phyloP scores from a whole-genome alignment of 495 filamentous ascomycete species.

The Tuber umbilicatum region DNA sequence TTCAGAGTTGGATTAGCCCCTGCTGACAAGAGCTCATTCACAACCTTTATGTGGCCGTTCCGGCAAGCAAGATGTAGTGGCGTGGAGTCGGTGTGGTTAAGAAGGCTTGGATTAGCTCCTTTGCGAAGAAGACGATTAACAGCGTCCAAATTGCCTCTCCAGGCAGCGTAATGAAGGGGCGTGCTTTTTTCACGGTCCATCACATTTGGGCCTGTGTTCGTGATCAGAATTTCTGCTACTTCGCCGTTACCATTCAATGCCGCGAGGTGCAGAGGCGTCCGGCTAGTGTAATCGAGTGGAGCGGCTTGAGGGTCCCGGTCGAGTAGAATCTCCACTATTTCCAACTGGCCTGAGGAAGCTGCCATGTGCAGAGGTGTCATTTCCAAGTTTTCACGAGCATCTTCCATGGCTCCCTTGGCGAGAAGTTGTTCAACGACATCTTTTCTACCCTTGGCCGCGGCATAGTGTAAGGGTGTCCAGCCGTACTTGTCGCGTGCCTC shows the following conservation, averaged over 20 bases:
- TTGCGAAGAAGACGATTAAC: conserved; percentile 9
- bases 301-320: neutral
- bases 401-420: neutral
- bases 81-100: neutral
- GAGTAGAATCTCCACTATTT: conserved; percentile 12
- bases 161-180: conserved; percentile 24
- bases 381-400: neutral
- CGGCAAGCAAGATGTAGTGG: neutral
- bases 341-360: conserved; percentile 1
- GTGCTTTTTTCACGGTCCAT: neutral
- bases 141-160: conserved; percentile 8
- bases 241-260: neutral
- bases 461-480: conserved; percentile 12
- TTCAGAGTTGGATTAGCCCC: neutral
- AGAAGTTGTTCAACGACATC: neutral
- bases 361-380: conserved; percentile 19
- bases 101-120: conserved; percentile 5
- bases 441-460: conserved; percentile 1
- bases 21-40: neutral
- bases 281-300: neutral
- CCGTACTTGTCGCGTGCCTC: conserved; percentile 6
- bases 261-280: conserved; percentile 13
- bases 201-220: neutral
- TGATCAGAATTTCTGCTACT: neutral
- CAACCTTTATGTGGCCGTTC: neutral